Evolutionary conservation across 2,329 filamentous ascomycete genomes (phyloP).

Genomic region (Phymatotrichopsis omnivora): DNA sequence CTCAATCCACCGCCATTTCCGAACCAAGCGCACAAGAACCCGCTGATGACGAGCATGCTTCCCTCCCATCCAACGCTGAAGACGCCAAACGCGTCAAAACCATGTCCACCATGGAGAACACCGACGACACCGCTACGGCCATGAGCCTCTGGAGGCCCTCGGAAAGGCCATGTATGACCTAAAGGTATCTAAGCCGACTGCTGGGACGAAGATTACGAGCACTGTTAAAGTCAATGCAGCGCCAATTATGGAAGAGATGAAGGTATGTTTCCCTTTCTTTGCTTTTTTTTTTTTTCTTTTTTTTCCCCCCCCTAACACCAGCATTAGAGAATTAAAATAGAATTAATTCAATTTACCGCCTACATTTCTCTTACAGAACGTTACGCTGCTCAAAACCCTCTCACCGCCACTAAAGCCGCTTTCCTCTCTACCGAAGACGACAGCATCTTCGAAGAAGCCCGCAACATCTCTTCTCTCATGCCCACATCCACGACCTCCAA

Average conservation of each 20-base stretch:
- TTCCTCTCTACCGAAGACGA: slow-evolving; percentile 29
- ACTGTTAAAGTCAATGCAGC: slow-evolving; percentile 64
- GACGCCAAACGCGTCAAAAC: slow-evolving; percentile 28
- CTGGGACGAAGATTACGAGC: slow-evolving; percentile 31
- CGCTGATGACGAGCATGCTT: too few relatives aligned
- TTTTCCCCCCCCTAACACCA: too few relatives aligned
- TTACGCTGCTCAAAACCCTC: too few relatives aligned
- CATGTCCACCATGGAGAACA: slow-evolving; percentile 24
- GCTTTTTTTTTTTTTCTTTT: too few relatives aligned
- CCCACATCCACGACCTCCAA: slow-evolving; percentile 5
- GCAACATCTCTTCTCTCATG: slow-evolving; percentile 13
- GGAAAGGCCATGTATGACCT: slow-evolving; percentile 36
- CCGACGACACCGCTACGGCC: slow-evolving; percentile 39
- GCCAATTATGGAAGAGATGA: slow-evolving; percentile 61
- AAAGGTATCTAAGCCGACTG: slow-evolving; percentile 44
- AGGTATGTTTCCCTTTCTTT: too few relatives aligned
- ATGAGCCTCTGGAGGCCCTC: slow-evolving; percentile 49
- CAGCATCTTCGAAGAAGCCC: slow-evolving; percentile 21
- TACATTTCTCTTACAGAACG: too few relatives aligned
- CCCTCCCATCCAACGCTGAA: slow-evolving; percentile 29
- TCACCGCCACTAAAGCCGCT: too few relatives aligned
- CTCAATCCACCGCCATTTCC: slow-evolving; percentile 17
- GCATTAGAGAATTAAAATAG: too few relatives aligned
- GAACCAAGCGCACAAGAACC: slow-evolving; percentile 16
- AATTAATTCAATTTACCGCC: too few relatives aligned